Conservation (phyloP, 805 yeast genomes). For the Nakazawaea siamensis region DNA sequence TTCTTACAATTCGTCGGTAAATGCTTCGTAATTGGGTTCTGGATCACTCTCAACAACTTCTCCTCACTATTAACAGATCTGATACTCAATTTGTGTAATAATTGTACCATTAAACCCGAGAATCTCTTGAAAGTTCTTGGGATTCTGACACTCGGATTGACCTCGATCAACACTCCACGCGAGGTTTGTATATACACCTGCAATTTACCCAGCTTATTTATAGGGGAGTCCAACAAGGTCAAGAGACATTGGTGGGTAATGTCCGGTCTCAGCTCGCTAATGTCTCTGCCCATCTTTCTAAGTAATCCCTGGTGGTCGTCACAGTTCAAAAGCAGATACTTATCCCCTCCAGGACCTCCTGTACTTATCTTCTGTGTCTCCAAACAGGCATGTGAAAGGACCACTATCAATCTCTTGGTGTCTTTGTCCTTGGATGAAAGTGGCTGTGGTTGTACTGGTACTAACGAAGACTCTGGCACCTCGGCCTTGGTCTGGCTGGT, state of each 20-base stretch:
- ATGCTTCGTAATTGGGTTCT: slow-evolving; percentile 95
- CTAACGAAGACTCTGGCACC: slow-evolving; percentile 54
- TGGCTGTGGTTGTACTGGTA: slow-evolving; percentile 81
- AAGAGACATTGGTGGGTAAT: slow-evolving; percentile 96
- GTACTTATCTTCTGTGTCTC: slow-evolving; percentile 89
- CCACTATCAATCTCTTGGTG: slow-evolving; percentile 85
- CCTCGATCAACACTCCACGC: slow-evolving; percentile 88
- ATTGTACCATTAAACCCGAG: slow-evolving; percentile 96
- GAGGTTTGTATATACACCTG: slow-evolving; percentile 97
- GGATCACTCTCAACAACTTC: slow-evolving; percentile 85
- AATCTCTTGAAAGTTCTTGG: slow-evolving; percentile 98
- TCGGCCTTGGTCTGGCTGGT: too few species aligned
- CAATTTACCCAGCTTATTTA: slow-evolving; percentile 92
- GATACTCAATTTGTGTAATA: slow-evolving; percentile 85
- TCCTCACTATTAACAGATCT: slow-evolving; percentile 95
- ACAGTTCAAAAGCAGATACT: slow-evolving; percentile 89
- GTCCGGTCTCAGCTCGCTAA: slow-evolving; percentile 98
- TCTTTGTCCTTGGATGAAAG: slow-evolving; percentile 78
- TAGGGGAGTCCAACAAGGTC: slow-evolving; percentile 93
- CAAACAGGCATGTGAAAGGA: slow-evolving; percentile 90
- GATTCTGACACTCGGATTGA: slow-evolving; percentile 92
- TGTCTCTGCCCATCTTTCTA: slow-evolving; percentile 94
- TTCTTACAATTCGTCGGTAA: slow-evolving; percentile 94
- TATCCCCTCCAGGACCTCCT: slow-evolving; percentile 76
- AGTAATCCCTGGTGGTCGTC: slow-evolving; percentile 96